Percentiles rank a stretch among this genome's conserved stretches.
Conservation (phyloP, 805 yeast genomes). For the Suhomyces tanzawaensis region DNA sequence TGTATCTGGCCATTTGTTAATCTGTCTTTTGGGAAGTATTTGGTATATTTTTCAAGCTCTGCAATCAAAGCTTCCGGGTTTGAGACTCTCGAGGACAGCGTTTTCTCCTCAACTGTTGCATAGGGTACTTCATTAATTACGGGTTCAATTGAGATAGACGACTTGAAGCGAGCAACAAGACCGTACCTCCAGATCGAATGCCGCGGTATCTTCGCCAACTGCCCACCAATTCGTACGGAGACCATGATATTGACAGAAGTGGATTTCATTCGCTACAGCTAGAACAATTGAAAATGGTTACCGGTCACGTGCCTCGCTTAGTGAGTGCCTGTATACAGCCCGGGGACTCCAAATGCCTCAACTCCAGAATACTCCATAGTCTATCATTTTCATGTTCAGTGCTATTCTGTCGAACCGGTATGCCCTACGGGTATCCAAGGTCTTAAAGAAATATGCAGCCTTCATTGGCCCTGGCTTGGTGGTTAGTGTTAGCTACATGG, state of each 20-base stretch:
- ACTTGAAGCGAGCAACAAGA: not conserved
- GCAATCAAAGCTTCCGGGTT: constrained; percentile 4
- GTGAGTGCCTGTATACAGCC: not conserved
- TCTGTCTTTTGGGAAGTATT: constrained; percentile 20
- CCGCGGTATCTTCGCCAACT: not conserved
- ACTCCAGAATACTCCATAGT: not conserved
- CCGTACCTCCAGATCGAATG: not conserved
- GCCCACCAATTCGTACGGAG: not conserved
- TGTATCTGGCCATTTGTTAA: constrained; percentile 15
- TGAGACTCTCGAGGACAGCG: not conserved
- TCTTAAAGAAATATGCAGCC: constrained; percentile 52
- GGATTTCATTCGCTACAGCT: too few relatives aligned
- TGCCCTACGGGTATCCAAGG: constrained; percentile 6
- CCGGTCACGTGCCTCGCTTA: not conserved
- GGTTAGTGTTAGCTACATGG: constrained; percentile 89
- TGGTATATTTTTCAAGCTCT: constrained; percentile 2
- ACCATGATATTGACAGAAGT: too few relatives aligned
- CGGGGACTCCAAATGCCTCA: not conserved
- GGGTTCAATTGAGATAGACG: not conserved
- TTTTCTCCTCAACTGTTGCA: too few relatives aligned
- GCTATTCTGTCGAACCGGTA: not conserved
- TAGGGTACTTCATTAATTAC: not conserved
- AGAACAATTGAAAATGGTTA: too few relatives aligned
- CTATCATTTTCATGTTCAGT: not conserved
- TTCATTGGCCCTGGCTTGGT: constrained; percentile 87